Evolutionary conservation across 2,329 filamentous ascomycete genomes (phyloP).

Genomic region (Arthroderma uncinatum): DNA sequence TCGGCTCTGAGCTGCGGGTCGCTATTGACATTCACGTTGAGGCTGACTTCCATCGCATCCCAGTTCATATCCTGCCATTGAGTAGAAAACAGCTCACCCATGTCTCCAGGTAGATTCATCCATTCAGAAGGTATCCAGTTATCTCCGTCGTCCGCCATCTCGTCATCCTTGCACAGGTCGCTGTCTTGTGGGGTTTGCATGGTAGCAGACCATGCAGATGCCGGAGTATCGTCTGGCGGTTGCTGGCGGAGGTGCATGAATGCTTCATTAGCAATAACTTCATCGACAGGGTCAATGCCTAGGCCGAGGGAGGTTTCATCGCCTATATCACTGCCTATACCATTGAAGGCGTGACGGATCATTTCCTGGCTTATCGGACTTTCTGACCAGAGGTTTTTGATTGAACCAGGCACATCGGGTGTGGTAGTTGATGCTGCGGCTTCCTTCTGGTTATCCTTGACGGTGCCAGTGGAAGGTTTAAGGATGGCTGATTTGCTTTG

Average conservation of each 20-base stretch:
- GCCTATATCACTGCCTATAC: constrained; percentile 22
- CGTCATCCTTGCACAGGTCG: constrained; percentile 25
- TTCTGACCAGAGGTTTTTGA: constrained; percentile 29
- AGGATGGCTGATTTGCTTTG: constrained; percentile 15
- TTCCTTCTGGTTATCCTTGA: constrained; percentile 22
- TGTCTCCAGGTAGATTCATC: constrained; percentile 22
- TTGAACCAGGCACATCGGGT: constrained; percentile 7
- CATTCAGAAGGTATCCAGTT: constrained; percentile 27
- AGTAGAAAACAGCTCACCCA: constrained; percentile 17
- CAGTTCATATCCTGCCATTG: constrained; percentile 23
- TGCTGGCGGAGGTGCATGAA: constrained; percentile 22
- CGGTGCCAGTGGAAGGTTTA: constrained; percentile 21
- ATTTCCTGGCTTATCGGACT: constrained; percentile 28
- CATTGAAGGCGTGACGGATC: constrained; percentile 32
- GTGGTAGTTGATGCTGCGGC: constrained; percentile 8
- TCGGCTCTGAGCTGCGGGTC: constrained; percentile 10
- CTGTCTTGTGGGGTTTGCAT: constrained; percentile 30
- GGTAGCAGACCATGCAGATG: constrained; percentile 25
- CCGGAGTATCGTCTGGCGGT: constrained; percentile 29
- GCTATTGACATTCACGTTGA: constrained; percentile 17
- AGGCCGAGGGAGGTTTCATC: constrained; percentile 22
- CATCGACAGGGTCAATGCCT: constrained; percentile 28
- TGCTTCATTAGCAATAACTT: constrained; percentile 29
- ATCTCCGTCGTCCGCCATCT: constrained; percentile 19
- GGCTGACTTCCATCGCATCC: constrained; percentile 28